Conservation (phyloP, 2,329 filamentous ascomycete species). For the Claviceps cyperi region DNA sequence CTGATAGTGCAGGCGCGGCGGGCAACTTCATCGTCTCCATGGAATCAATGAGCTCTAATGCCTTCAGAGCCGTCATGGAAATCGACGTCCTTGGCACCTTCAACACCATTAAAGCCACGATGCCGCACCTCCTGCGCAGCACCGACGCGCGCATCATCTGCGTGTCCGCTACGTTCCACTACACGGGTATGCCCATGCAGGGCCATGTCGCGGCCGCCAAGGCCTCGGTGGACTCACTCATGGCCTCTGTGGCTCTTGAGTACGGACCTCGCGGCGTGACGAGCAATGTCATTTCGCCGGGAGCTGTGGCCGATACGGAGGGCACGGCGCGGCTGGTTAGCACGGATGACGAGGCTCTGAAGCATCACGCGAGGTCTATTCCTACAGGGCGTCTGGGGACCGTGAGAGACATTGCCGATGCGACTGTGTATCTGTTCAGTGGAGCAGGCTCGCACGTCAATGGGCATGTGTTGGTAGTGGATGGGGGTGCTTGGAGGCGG, state of each 20-base stretch:
- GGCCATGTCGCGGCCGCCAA: conserved; percentile 87
- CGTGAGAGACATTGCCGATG: conserved; percentile 81
- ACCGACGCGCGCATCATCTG: conserved; percentile 71
- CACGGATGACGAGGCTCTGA: conserved; percentile 17
- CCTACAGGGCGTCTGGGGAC: conserved; percentile 66
- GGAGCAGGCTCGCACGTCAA: conserved; percentile 79
- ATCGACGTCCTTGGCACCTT: conserved; percentile 91
- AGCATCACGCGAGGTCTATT: conserved; percentile 30
- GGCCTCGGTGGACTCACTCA: conserved; percentile 75
- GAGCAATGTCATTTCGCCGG: conserved; percentile 78
- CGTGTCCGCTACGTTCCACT: conserved; percentile 83
- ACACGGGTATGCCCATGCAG: conserved; percentile 72
- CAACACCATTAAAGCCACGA: conserved; percentile 85
- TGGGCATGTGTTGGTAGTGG: conserved; percentile 65
- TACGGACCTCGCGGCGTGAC: conserved; percentile 79
- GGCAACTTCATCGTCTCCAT: conserved; percentile 91
- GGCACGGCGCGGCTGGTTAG: conserved; percentile 51
- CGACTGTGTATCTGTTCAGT: conserved; percentile 78
- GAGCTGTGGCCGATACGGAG: conserved; percentile 75
- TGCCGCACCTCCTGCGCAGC: conserved; percentile 70
- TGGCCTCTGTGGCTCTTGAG: conserved; percentile 67
- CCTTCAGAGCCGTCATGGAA: conserved; percentile 89
- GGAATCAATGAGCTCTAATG: conserved; percentile 67
- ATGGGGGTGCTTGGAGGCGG: conserved; percentile 44
- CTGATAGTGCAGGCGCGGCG: conserved; percentile 70